Evolutionary conservation across 768 basidiomycete species (phyloP), one percentile per base, ranked within the genome.

Genomic region (Chalciporus sphaerocephalus): DNA sequence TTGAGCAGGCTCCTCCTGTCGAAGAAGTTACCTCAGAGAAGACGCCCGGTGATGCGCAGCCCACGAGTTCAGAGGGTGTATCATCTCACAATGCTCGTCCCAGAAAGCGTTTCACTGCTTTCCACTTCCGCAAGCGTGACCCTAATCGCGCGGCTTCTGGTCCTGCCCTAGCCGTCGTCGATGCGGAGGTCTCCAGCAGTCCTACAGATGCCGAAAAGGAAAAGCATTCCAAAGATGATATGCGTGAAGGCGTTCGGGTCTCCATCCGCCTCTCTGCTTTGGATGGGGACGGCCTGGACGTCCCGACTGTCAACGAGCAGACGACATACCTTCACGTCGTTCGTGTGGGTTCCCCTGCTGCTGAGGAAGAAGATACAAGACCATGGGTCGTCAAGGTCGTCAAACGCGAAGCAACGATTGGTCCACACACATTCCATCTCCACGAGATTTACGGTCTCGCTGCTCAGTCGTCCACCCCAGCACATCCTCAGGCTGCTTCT

Each of bases 401-500:
- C 46, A 88, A 92, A 62, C 79, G 93, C 35, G 93, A 97, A 64
- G 93, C 93, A 24, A 84, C 84, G 44, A 96, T 97, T 58, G 93
- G 93, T 3, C 76, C 85, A 5, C 92, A 94, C 59, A 92, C 91
- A 0, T 97, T 97, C 81, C 87, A 93, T 43, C 73, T 97, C 23
- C 92, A 95, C 59, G 93, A 97, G 61, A 97, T 97, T 38, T 97
- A 87, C 55, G 93, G 93, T 38, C 77, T 97, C 5, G 83, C 89
- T 0, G 80, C 87, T 6, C 67, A 77, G 40, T 67, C 76, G 8
- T 65, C 72, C 32, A 51, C 68, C 4, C 51, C 65, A 15, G 52
- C 50, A 34, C 57, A 68, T 21, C 62, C 73, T 13, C 68, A 68
- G 8, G 57, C 69, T 4, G 66, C 72, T 51, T 69, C 63, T 56